Conservation (phyloP, 2,329 filamentous ascomycete species). For the Cytospora piceicola region DNA sequence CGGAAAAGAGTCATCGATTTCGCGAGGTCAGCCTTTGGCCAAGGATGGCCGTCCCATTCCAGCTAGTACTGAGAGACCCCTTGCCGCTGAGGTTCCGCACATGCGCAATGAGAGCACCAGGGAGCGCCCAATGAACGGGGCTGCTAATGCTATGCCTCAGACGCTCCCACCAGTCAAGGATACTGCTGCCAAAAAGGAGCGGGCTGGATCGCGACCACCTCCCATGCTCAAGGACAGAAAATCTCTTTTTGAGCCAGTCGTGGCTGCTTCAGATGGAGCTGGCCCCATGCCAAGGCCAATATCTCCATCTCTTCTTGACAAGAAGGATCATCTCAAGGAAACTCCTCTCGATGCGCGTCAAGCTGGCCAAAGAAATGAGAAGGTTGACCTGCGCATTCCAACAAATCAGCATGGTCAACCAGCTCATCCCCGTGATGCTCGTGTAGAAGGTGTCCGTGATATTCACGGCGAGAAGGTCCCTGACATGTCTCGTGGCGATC, state of each 20-base stretch:
- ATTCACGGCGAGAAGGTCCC: background rate
- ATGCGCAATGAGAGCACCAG: background rate
- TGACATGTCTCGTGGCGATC: background rate
- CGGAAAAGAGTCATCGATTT: background rate
- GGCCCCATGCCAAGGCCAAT: background rate
- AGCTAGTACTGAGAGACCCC: background rate
- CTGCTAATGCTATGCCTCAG: background rate
- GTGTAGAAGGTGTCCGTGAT: background rate
- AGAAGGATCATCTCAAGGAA: background rate
- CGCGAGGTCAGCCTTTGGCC: background rate
- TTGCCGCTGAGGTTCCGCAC: background rate
- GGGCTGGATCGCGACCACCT: conserved; percentile 9
- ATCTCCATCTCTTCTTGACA: conserved; percentile 1
- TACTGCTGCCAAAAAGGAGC: background rate
- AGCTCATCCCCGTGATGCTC: background rate
- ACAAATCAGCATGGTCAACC: background rate
- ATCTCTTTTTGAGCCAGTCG: background rate
- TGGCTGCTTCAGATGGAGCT: background rate
- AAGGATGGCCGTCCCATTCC: background rate
- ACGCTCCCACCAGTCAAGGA: background rate
- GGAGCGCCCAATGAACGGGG: conserved; percentile 1
- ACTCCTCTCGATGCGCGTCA: background rate
- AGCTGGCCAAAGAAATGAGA: background rate
- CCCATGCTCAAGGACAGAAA: conserved; percentile 6
- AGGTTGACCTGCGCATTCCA: background rate